These are phyloP conservation scores for Phoenix dactylifera DNA, from an alignment of 176 grass and related monocot genomes.

Conservation along the genomic window DNA sequence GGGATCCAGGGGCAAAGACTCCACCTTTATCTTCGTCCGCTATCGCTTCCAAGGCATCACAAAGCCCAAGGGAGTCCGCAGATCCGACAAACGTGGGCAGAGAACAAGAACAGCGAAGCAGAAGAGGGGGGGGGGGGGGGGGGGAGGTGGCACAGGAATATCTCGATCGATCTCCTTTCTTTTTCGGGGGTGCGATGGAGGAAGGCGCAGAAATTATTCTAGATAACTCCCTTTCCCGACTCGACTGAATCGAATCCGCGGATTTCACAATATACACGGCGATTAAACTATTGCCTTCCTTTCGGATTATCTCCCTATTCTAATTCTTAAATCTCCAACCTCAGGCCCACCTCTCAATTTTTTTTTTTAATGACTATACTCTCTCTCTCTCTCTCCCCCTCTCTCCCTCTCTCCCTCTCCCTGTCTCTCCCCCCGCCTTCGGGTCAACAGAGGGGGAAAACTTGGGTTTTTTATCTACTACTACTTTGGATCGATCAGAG, in stretches of 20 bases:
- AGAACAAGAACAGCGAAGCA: conserved; percentile 1
- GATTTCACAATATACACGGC: conserved; percentile 73
- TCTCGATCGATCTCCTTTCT: neutral
- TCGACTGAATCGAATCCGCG: conserved; percentile 57
- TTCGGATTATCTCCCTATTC: conserved; percentile 8
- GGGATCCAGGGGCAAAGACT: neutral
- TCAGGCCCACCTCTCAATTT: conserved; percentile 7
- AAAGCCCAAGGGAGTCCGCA: neutral
- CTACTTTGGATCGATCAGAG: neutral
- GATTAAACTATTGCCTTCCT: conserved; percentile 42
- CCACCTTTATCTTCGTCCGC: neutral
- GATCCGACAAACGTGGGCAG: conserved; percentile 2
- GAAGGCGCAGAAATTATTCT: neutral
- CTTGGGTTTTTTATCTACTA: neutral
- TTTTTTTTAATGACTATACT: neutral
- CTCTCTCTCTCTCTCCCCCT: neutral
- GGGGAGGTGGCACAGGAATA: neutral
- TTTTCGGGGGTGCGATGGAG: neutral
- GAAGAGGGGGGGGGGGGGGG: neutral
- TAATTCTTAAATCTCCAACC: conserved; percentile 1
- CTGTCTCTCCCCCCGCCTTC: neutral
- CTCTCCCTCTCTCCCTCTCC: neutral
- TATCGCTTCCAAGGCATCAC: too few species aligned
- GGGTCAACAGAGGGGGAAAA: neutral
- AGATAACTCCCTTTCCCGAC: conserved; percentile 8